Evolutionary conservation across 768 basidiomycete genomes (phyloP), one percentile per base, ranked within the genome.

Genomic region (Amanita pseudoporphyria): DNA sequence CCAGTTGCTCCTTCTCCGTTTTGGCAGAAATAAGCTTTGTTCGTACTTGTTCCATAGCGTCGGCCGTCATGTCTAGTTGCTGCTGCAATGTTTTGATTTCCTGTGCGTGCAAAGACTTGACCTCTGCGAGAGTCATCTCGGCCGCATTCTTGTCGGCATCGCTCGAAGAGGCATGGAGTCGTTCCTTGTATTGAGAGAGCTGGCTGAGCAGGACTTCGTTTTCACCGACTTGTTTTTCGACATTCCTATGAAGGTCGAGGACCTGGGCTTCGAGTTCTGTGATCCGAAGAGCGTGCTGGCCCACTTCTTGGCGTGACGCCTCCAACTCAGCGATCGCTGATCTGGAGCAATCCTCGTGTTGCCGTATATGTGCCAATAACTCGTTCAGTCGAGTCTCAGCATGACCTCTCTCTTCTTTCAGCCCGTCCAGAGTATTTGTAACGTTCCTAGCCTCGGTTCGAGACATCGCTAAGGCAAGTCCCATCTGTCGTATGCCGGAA

Each of bases 61-160:
- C 13, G 7, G 50, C 36, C 16, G 19, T 18, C 22, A 67, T 60
- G 7, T 61, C 57, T n/a, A 77, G 62, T 33, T 60, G 71, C 14
- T 57, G 55, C 44, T 67, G 67, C 19, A 78, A 50, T 18, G 57
- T 57, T 5, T 58, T 62, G 48, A 74, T 52, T 30, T 70, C 69
- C 44, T 65, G 61, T 3, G 65, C 57, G 40, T 74, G 70, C 46
- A 63, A 59, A 31, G 65, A 58, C 45, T 60, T 64, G 36, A 74
- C 57, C 37, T 59, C 55, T 16, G 54, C 60, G 6, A 71, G 37
- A 28, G 65, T 59, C 30, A 56, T 55, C 37, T 64, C 59, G 6
- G 57, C 53, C 38, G 58, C 59, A 24, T 59, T 58, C 21, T 57
- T 55, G 18, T 45, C 52, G 36, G 51, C 47, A 30, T 66, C 60